Conservation (phyloP, 768 basidiomycete species). For the Suillus discolor region DNA sequence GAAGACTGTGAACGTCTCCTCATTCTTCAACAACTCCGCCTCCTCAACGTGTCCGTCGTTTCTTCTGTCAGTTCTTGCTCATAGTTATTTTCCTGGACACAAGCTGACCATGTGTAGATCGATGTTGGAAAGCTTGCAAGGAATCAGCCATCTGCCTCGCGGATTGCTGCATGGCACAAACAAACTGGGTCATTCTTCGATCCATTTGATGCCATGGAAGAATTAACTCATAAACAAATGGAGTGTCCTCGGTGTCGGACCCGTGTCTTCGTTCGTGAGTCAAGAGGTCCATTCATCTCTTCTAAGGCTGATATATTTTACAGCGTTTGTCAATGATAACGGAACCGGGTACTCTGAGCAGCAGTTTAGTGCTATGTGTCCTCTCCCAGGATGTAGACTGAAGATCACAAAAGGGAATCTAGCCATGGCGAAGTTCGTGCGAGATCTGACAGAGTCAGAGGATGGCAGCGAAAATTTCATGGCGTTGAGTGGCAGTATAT, state of each 20-base stretch:
- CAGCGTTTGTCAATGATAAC: slow-evolving; percentile 42
- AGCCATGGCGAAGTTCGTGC: slow-evolving; percentile 44
- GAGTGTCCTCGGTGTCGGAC: slow-evolving; percentile 40
- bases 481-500: slow-evolving; percentile 35
- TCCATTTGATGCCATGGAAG: slow-evolving; percentile 36
- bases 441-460: slow-evolving; percentile 36
- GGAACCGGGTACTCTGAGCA: slow-evolving; percentile 53
- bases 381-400: slow-evolving; percentile 38
- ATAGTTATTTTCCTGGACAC: not conserved
- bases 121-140: slow-evolving; percentile 22
- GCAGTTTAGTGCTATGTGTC: slow-evolving; percentile 41
- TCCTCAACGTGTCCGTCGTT: slow-evolving; percentile 30
- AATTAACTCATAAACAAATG: slow-evolving; percentile 27
- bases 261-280: slow-evolving; percentile 34
- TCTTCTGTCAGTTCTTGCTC: slow-evolving; percentile 26
- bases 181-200: slow-evolving; percentile 33
- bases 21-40: slow-evolving; percentile 25
- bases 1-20: slow-evolving; percentile 36
- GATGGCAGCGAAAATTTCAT: slow-evolving; percentile 28
- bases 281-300: not conserved
- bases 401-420: slow-evolving; percentile 45
- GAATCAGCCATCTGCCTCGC: slow-evolving; percentile 17
- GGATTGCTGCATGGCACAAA: slow-evolving; percentile 25
- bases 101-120: slow-evolving; percentile 19
- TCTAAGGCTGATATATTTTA: not conserved